Conservation (phyloP, 1,284 basidiomycete genomes). For the Mycena sp. region DNA sequence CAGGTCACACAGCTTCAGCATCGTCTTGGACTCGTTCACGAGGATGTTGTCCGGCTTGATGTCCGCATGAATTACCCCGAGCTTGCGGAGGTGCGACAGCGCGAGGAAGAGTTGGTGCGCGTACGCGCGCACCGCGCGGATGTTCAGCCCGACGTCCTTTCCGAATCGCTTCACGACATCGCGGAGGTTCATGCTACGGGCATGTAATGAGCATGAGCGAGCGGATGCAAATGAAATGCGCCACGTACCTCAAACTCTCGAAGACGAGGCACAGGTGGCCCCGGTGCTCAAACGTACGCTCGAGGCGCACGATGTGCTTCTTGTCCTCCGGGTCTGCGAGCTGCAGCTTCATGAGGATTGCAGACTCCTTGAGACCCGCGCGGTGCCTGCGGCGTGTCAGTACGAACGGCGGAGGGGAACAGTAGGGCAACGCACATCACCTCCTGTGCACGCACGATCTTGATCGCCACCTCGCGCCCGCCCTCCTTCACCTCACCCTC, state of each 20-base stretch:
- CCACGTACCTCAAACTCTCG: slow-evolving; percentile 85
- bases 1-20: slow-evolving; percentile 95
- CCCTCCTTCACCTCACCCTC: slow-evolving; percentile 67
- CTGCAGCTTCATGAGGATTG: slow-evolving; percentile 87
- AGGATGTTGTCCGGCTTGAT: slow-evolving; percentile 98
- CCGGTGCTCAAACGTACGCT: slow-evolving; percentile 95
- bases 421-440: slow-evolving; percentile 79
- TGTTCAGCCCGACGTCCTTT: slow-evolving; percentile 96
- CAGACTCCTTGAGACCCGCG: slow-evolving; percentile 92
- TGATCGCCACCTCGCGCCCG: slow-evolving; percentile 94
- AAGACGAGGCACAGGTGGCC: slow-evolving; percentile 98
- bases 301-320: slow-evolving; percentile 93
- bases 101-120: slow-evolving; percentile 96
- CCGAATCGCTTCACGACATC: slow-evolving; percentile 99
- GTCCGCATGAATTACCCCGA: slow-evolving; percentile 96
- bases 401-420: slow-evolving; percentile 8
- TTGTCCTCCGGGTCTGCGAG: slow-evolving; percentile 96
- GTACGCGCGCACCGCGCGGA: slow-evolving; percentile 97
- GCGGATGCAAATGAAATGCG: not conserved
- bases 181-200: slow-evolving; percentile 93
- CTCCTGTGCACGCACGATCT: slow-evolving; percentile 96
- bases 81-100: slow-evolving; percentile 86
- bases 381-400: slow-evolving; percentile 75
- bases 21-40: slow-evolving; percentile 94
- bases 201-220: slow-evolving; percentile 12